phyloP scores from a whole-genome alignment of 108 stramenopile species.

The Cylindrotheca closterium region DNA sequence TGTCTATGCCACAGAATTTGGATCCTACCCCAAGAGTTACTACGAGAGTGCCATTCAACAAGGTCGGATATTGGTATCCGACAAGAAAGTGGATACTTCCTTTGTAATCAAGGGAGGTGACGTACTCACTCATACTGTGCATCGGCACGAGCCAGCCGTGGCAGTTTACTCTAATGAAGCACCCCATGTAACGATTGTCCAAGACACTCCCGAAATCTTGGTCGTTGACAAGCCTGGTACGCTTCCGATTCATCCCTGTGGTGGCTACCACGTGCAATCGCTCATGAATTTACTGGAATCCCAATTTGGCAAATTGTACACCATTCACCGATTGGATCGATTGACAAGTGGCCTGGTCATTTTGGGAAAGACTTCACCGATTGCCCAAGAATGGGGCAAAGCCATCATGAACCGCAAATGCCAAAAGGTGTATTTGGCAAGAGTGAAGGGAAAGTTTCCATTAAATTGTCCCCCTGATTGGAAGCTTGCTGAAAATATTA shows the following conservation, averaged over 20 bases:
- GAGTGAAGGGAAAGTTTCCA: conserved; percentile 74
- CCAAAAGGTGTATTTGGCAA: conserved; percentile 73
- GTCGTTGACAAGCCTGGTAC: conserved; percentile 91
- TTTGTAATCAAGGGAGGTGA: conserved; percentile 64
- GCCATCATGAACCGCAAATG: conserved; percentile 67
- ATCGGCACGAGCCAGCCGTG: conserved; percentile 89
- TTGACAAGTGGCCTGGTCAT: conserved; percentile 77
- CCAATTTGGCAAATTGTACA: conserved; percentile 54
- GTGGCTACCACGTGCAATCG: conserved; percentile 85
- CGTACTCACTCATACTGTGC: conserved; percentile 72
- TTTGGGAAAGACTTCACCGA: conserved; percentile 57
- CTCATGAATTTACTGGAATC: conserved; percentile 67
- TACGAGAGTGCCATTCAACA: conserved; percentile 69
- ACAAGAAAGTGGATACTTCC: conserved; percentile 42
- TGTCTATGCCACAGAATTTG: conserved; percentile 75
- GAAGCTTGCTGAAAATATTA: neutral
- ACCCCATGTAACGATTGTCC: conserved; percentile 33
- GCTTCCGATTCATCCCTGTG: conserved; percentile 93
- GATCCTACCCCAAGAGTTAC: conserved; percentile 69
- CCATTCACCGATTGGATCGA: conserved; percentile 78
- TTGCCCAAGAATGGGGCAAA: conserved; percentile 64
- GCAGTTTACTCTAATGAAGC: conserved; percentile 21
- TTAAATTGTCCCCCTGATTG: conserved; percentile 23
- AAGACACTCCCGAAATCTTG: conserved; percentile 58
- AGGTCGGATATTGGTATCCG: conserved; percentile 76